Percentiles rank a stretch among this genome's conserved stretches.
Evolutionary conservation across 768 basidiomycete species (phyloP).

Genomic region (Pholiota molesta): DNA sequence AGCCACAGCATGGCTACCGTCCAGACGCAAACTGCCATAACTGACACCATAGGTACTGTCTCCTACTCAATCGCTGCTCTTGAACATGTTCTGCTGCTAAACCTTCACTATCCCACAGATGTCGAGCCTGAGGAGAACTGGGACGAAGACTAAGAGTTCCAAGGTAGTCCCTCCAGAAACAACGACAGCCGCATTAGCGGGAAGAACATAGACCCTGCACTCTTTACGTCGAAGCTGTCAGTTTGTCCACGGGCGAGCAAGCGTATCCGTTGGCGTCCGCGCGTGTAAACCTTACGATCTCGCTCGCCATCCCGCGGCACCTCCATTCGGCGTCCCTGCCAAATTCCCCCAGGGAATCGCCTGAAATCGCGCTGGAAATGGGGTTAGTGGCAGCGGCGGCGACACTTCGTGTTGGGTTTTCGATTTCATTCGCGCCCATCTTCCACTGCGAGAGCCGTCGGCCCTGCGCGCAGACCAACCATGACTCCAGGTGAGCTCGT

Average conservation of each 20-base stretch:
- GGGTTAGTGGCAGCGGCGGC: background rate
- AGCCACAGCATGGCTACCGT: too few relatives aligned
- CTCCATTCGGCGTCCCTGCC: too few relatives aligned
- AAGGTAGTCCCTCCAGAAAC: conserved; percentile 25
- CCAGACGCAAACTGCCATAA: too few relatives aligned
- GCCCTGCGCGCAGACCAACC: background rate
- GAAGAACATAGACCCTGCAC: background rate
- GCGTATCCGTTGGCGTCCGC: background rate
- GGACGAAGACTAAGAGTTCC: conserved; percentile 83
- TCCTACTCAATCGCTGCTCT: too few relatives aligned
- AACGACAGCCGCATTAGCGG: conserved; percentile 28
- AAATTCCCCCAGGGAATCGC: too few relatives aligned
- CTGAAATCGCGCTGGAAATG: background rate
- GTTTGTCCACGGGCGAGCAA: conserved; percentile 19
- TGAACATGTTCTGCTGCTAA: too few relatives aligned
- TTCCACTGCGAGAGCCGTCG: background rate
- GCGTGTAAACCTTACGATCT: too few relatives aligned
- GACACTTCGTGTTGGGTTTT: background rate
- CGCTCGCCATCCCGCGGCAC: too few relatives aligned
- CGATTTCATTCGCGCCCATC: background rate
- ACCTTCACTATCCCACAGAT: background rate
- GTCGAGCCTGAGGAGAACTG: conserved; percentile 65
- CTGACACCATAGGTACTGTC: too few relatives aligned
- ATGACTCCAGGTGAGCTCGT: background rate
- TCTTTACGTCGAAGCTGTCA: conserved; percentile 26